Base-by-base conservation (phyloP, 495 filamentous ascomycete species). In the Penicillium dipodomyicola region DNA sequence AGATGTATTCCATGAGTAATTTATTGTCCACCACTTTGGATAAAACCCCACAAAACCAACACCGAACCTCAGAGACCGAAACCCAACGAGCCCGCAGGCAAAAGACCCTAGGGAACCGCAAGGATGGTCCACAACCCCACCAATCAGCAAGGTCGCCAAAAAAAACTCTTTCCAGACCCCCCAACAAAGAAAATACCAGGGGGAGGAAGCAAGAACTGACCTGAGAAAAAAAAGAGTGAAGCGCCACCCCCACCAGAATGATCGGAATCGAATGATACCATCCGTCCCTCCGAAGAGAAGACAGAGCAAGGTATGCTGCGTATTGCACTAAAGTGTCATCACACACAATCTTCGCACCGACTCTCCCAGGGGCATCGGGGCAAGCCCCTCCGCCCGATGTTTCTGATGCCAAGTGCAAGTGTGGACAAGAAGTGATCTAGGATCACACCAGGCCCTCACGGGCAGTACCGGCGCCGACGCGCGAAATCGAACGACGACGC, bases 381-480 rank as follows among this genome's bases (percentile, higher is more conserved):
- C 12, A 42, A 14, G 15, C 19, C 30, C 51, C 29, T 29, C 35
- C 23, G 35, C 84, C 87, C 88, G 92, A 91, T 84, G 82, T 97
- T 92, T 96, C 92, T 96, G 90, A 96, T 97, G 93, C 90, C 92
- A 80, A 83, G 87, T 91, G 88, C 92, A 90, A 84, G 85, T 91
- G 88, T 87, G 84, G 59, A 7, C 22, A 53, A 54, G 47, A 80
- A 53, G 40, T 44, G 52, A 54, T 46, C 40, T 61, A 70, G 72
- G 60, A 54, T 95, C 88, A 89, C 89, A 90, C 84, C 86, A 87
- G 90, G 82, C 90, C 92, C 89, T 96, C 82, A 74, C 90, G 87
- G 87, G 90, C 86, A 87, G 92, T 78, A 80, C 69, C 72, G 73
- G 65, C 60, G 49, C 59, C 50, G 33, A 65, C 63, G 71, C 69